Base-by-base conservation (phyloP, 2,329 filamentous ascomycete species). In the Gliomastix tumulicola region DNA sequence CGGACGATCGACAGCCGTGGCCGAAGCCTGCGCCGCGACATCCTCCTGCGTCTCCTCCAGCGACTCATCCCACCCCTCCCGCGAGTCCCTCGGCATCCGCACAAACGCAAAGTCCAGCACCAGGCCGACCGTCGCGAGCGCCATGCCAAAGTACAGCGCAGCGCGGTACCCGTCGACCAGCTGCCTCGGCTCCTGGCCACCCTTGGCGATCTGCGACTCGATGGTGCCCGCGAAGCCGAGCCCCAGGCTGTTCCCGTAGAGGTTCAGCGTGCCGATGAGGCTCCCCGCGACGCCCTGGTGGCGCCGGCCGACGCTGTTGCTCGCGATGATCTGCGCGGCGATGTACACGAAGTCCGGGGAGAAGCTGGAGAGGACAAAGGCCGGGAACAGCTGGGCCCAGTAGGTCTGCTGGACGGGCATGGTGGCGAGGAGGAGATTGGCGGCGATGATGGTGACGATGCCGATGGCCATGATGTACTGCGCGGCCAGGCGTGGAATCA, bases 261-360 rank as follows among this genome's bases (percentile, higher is more conserved):
- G 41, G 22, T 56, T 56, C 1, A 60, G 42, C 1, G 51, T 54
- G 3, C 69, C 68, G 7, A 76, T 61, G 3, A 76, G 49, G 12
- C 61, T 67, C 0, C 62, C 66, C 0, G 70, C 71, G 4, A 74
- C 56, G 0, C 72, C 71, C 35, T 76, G 69, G 17, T 76, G 59
- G 6, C 60, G 56, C 4, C 59, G 55, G 4, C 47, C 55, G 21
- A 75, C 69, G 1, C 60, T 62, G 38, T 74, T 72, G 37, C 70
- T 74, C 0, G 69, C 67, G 37, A 75, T 71, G 5, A 76, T 68
- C 40, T 74, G 68, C 0, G 68, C 68, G 0, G 66, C 67, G 0
- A 68, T 65, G 36, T 65, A 72, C 6, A 71, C 59, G 3, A 74
- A 62, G 40, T 75, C 71, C 0, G 68, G 67, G 21, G 64, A 68